Evolutionary conservation across 495 filamentous ascomycete genomes (phyloP), one percentile per base, ranked within the genome.

Genomic region (Podospora anserina): DNA sequence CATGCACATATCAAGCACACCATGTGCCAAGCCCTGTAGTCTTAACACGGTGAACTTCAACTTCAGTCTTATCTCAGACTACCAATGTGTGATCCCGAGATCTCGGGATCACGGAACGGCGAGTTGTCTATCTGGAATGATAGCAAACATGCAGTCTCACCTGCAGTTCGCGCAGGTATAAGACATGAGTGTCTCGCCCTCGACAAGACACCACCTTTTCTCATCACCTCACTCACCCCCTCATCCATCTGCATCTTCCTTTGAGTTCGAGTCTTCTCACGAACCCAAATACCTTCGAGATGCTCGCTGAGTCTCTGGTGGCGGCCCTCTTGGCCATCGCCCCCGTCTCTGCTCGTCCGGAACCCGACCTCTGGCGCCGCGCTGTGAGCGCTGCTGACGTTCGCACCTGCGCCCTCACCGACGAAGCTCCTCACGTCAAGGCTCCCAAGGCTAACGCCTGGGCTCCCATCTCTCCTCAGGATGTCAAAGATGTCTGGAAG

Each of bases 381-480:
- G 65, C 66, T 15, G 49, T 70, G 18, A 70, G 59, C 49, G 18
- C 61, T 4, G 27, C 27, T 32, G 63, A 61, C 1, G 30, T 44
- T 13, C 53, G 49, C 3, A 62, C 63, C 62, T 72, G 71, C 58
- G 68, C 65, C 23, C n/a, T 70, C 30, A 70, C 66, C 9, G 71
- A 70, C 19, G 44, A 57, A 18, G 68, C 71, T 2, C 68, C 71
- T n/a, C 44, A 63, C 16, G 63, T 66, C 55, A 68, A 68, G 30
- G 77, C 76, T 1, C 71, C 74, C 57, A 79, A 78, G 53, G 23
- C 58, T 5, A 79, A 76, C 67, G 65, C 72, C 16, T 79, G 76
- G 75, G 61, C 74, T 28, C 74, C 73, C 20, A 77, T 79, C 63
- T 67, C 74, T 4, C 66, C 71, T 0, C 72, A 71, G 20, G 77